These are phyloP conservation scores for Smithsoniella earleae DNA, from an alignment of 163 green algal species.

Conservation along the genomic window DNA sequence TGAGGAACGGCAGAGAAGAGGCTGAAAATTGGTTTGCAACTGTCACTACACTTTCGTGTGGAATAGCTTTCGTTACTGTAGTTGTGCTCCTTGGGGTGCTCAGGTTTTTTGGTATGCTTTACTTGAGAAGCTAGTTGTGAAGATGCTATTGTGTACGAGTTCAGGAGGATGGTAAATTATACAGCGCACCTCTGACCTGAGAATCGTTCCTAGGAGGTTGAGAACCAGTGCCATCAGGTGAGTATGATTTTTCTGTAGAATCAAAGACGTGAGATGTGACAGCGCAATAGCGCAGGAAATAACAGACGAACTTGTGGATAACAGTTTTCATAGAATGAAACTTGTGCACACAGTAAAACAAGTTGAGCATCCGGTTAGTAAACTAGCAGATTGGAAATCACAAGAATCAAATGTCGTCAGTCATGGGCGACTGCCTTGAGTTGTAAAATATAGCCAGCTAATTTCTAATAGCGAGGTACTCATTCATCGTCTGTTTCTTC, in stretches of 20 bases:
- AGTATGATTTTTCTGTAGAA: no score
- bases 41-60: neutral
- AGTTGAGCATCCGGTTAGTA: neutral
- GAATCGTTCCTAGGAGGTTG: no score
- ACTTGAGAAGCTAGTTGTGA: no score
- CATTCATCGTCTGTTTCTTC: conserved; percentile 22
- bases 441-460: neutral
- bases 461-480: neutral
- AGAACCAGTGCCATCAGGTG: no score
- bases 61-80: neutral
- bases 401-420: no score
- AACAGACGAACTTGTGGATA: neutral
- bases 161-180: neutral
- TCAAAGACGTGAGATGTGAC: no score
- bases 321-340: neutral
- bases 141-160: no score
- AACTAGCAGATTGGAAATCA: neutral
- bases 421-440: no score
- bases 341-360: neutral
- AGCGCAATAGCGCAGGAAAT: no score
- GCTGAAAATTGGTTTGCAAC: neutral
- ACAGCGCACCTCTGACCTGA: neutral
- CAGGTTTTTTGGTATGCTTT: neutral
- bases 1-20: neutral
- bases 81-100: neutral